Conservation (phyloP, 176 grass and related monocot genomes). For the Aegilops bicornis region DNA sequence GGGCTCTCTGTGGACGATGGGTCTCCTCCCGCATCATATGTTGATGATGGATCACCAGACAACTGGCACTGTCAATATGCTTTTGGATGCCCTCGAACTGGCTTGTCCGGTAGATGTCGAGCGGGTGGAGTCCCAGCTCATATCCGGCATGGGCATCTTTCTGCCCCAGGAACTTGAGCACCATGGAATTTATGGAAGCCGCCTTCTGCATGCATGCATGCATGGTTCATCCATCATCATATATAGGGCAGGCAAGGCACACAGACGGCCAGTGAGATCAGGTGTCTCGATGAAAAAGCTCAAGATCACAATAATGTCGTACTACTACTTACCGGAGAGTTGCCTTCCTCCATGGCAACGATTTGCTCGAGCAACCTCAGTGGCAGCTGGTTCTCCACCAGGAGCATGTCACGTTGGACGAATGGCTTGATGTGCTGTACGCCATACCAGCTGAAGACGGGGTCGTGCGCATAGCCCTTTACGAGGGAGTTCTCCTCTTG, state of each 20-base stretch:
- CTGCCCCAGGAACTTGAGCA: slow-evolving; percentile 28
- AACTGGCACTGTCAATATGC: no score
- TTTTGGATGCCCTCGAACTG: neutral
- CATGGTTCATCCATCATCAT: no score
- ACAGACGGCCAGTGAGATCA: no score
- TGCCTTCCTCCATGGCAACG: neutral
- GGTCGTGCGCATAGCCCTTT: no score
- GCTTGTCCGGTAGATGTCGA: slow-evolving; percentile 40
- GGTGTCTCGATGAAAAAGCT: no score
- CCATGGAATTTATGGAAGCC: neutral
- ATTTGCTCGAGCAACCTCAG: slow-evolving; percentile 33
- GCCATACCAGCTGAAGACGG: no score
- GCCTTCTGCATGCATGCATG: neutral
- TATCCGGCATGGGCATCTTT: neutral
- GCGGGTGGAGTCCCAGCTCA: slow-evolving; percentile 31
- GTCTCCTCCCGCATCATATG: no score
- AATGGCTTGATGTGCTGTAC: neutral
- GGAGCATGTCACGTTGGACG: slow-evolving; percentile 58
- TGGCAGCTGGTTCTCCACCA: slow-evolving; percentile 44
- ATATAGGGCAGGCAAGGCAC: no score
- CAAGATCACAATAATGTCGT: no score
- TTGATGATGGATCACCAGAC: no score
- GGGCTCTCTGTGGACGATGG: no score
- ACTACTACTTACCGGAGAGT: neutral
- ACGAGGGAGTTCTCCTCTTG: no score